Evolutionary conservation across 2,329 filamentous ascomycete species (phyloP), one percentile per base, ranked within the genome.

Genomic region (Stenocarpella maydis): DNA sequence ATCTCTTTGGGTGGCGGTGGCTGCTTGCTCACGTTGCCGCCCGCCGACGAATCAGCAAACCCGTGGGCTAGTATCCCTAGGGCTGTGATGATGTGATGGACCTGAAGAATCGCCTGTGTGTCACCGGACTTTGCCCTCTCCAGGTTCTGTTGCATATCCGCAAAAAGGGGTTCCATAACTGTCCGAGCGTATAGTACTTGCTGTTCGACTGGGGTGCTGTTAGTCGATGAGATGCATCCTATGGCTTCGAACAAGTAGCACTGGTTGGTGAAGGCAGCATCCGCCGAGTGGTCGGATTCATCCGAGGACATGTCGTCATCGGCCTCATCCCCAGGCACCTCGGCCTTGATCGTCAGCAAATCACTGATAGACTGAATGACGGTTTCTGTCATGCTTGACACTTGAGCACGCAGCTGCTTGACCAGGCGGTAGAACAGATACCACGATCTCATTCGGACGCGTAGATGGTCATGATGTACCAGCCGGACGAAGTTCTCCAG

Each of bases 21-120:
- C 74, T 74, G 82, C 74, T 80, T 82, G 72, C 76, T 85, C 70
- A 74, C 73, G 34, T 78, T 75, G 34, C 77, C 79, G 76, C 80
- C 76, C 82, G 93, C 92, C 60, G 89, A 90, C 88, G 93, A 95
- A 76, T 98, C 95, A 0, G 94, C 96, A 79, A 97, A 98, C 4
- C 96, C 96, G 72, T 95, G 92, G 1, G 95, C 94, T 49, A 99
- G 84, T 1, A 94, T 97, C 15, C 96, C 96, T 37, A 99, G 85
- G 19, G 97, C 97, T 92, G 97, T 95, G 74, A 99, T 94, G 74
- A 97, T 92, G 79, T 99, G 96, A 78, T 99, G 96, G 21, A 98
- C 93, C 80, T 99, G 96, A 21, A 97, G 84, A 47, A 91, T 83
- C 1, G 95, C 92, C 75, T 94, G 90, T 60, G 93, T 90, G 77